These are phyloP conservation scores for Colletotrichum falcatum DNA, from an alignment of 2,329 filamentous ascomycete genomes.

Conservation along the genomic window DNA sequence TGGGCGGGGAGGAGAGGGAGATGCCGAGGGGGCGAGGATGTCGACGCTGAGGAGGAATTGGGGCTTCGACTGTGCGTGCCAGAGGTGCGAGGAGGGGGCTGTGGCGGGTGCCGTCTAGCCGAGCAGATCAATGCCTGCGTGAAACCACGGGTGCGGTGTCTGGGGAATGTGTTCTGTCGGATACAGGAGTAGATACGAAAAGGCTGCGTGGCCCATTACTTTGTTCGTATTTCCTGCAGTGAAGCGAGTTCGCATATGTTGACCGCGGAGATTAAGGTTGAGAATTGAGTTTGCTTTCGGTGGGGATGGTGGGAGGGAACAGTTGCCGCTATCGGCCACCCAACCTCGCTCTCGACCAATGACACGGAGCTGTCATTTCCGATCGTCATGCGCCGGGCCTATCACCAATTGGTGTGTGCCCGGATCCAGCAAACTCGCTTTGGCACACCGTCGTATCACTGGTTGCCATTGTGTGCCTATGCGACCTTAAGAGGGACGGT, in stretches of 20 bases:
- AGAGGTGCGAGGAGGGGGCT: constrained; percentile 16
- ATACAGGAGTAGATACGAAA: not conserved
- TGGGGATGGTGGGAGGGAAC: not conserved
- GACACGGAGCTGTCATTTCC: not conserved
- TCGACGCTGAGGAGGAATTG: constrained; percentile 28
- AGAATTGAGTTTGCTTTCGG: not conserved
- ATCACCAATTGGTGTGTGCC: not conserved
- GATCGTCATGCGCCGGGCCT: not conserved
- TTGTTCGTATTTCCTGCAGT: not conserved
- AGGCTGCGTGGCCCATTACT: not conserved
- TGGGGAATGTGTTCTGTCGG: no score
- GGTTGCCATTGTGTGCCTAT: not conserved
- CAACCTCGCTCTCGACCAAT: not conserved
- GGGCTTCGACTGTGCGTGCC: constrained; percentile 36
- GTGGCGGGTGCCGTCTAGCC: not conserved
- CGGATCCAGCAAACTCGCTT: not conserved
- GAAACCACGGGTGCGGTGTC: no score
- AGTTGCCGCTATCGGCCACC: not conserved
- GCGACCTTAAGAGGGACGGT: not conserved
- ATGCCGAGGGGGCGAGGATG: constrained; percentile 18
- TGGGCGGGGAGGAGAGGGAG: constrained; percentile 30
- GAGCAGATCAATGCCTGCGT: not conserved
- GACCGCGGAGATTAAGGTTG: not conserved
- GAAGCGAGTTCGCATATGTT: not conserved
- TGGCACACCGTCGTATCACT: not conserved